These are phyloP conservation scores for Neurospora intermedia DNA, from an alignment of 495 filamentous ascomycete species.

Conservation along the genomic window DNA sequence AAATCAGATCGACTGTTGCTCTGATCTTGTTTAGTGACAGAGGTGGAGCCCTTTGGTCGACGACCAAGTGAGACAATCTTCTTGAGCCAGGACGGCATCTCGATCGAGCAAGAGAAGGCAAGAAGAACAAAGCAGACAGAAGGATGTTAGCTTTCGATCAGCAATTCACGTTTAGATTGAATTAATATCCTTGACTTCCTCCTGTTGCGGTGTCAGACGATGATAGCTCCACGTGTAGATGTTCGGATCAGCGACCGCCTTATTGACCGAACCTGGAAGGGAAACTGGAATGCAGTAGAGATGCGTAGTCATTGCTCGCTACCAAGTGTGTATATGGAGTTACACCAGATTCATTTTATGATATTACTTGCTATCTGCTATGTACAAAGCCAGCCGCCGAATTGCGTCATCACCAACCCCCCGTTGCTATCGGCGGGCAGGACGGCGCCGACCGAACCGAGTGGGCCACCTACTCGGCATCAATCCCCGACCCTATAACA, in stretches of 20 bases:
- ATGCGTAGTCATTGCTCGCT: not conserved
- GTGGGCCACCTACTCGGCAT: conserved; percentile 1
- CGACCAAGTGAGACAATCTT: not conserved
- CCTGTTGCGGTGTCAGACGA: not conserved
- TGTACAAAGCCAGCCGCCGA: not conserved
- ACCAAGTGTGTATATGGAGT: not conserved
- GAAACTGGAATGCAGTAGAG: not conserved
- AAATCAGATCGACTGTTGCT: not conserved
- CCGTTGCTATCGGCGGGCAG: not conserved
- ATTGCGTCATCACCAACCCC: conserved; percentile 16
- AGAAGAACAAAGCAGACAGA: not conserved
- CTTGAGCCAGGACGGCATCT: not conserved
- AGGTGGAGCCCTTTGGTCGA: not conserved
- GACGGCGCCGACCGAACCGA: not conserved
- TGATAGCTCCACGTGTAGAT: not conserved
- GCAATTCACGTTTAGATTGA: not conserved
- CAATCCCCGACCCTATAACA: not conserved
- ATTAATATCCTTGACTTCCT: not conserved
- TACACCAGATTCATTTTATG: not conserved
- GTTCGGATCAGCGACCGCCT: not conserved
- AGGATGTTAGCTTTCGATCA: not conserved
- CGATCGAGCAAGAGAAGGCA: not conserved
- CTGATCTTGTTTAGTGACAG: not conserved
- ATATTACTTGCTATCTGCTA: not conserved
- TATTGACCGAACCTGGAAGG: not conserved